Base-by-base conservation (phyloP, 148 eudicot genomes). In the Vaccinium vitisidaea region DNA sequence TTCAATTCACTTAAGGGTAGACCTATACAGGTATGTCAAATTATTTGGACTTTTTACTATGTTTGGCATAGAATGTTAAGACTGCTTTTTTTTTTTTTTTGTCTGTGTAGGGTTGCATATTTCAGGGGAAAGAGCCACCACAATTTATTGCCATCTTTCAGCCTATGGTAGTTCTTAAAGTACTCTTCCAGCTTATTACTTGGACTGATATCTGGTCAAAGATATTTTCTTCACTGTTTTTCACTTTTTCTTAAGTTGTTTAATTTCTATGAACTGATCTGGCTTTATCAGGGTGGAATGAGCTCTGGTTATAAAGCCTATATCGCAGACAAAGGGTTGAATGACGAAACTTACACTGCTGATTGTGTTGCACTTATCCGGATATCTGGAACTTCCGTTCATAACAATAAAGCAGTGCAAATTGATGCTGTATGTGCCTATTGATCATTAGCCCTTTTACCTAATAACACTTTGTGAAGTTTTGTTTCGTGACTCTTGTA, bases 161-260 rank as follows among this genome's bases (percentile, higher is more conserved):
- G 89, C 99, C 98, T 83, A 95, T 97, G 98, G 93, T 97, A 79
- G 89, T 97, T 82, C 92, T 97, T 50, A 97, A 95, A 98, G 99
- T 97, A 90, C 58, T 86, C 63, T 80, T 80, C 48, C 79, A 25
- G 61, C 86, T 54, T 81, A 30, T 1, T 14, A n/a, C 39, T 71
- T 55, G 75, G 11, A n/a, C 36, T 4, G 32, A 63, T 30, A 52
- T 70, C 53, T 48, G 39, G 55, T 69, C 32, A 52, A 56, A 75
- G 61, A 79, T 81, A n/a, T 59, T 85, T 69, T 65, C 55, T 81
- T 25, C 21, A 25, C 54, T 61, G 12, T 59, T n/a, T n/a, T n/a
- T n/a, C n/a, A n/a, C n/a, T n/a, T 70, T 4, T 75, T 82, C 15
- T 67, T 15, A 56, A 61, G 58, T 89, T 48, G 71, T 75, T 82